phyloP scores from a whole-genome alignment of 2,329 filamentous ascomycete genomes.

The Sarocladiaceae sp. region DNA sequence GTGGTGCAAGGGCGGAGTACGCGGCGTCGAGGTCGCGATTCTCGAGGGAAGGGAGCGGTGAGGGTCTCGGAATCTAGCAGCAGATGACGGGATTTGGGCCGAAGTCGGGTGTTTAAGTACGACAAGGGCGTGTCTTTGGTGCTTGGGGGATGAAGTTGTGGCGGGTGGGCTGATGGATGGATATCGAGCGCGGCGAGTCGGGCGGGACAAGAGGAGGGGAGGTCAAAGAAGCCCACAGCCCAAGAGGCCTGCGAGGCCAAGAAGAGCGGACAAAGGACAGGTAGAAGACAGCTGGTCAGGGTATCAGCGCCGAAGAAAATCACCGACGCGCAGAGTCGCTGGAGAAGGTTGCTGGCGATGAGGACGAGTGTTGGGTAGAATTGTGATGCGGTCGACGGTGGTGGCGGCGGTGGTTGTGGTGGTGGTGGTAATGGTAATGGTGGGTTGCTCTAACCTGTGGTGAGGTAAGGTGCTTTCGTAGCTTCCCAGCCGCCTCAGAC shows the following conservation, averaged over 20 bases:
- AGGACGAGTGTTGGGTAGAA: slow-evolving; percentile 1
- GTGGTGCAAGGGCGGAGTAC: slow-evolving; percentile 6
- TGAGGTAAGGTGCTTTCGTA: slow-evolving; percentile 5
- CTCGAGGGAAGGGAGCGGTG: slow-evolving; percentile 12
- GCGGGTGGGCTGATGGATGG: slow-evolving; percentile 7
- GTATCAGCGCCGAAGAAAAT: not conserved
- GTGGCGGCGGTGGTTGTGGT: no score
- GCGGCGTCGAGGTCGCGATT: slow-evolving; percentile 3
- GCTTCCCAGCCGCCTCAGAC: no score
- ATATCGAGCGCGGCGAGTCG: slow-evolving; percentile 5
- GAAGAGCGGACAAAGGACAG: not conserved
- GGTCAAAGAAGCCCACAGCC: slow-evolving; percentile 6
- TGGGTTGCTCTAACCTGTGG: slow-evolving; percentile 5
- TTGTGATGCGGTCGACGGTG: slow-evolving; percentile 9
- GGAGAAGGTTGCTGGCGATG: slow-evolving; percentile 3
- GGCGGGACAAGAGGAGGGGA: slow-evolving; percentile 6
- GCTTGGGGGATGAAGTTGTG: slow-evolving; percentile 13
- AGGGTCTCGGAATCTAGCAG: not conserved
- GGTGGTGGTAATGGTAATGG: slow-evolving; percentile 2
- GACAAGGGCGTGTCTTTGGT: not conserved
- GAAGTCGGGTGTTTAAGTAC: not conserved
- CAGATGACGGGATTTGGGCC: not conserved
- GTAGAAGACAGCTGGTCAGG: not conserved
- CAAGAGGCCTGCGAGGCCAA: slow-evolving; percentile 4
- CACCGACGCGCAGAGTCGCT: slow-evolving; percentile 5